Evolutionary conservation across 495 filamentous ascomycete species (phyloP).

Genomic region (Patellaria atrata): DNA sequence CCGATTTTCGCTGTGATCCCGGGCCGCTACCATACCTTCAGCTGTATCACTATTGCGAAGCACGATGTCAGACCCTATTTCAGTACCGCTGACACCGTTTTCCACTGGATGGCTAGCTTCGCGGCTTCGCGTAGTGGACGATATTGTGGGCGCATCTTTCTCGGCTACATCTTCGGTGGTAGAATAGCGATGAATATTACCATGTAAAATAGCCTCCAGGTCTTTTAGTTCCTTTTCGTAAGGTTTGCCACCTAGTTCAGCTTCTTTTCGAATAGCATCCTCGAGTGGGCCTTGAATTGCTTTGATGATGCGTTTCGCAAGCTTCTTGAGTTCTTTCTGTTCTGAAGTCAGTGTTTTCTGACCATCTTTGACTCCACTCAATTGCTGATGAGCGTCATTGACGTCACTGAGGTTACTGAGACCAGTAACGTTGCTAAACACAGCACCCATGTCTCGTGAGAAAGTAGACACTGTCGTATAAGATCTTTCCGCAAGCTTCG

Average conservation of each 20-base stretch:
- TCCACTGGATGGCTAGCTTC: too few species aligned
- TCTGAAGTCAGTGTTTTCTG: constrained; percentile 40
- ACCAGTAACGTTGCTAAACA: constrained; percentile 54
- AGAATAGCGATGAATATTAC: constrained; percentile 12
- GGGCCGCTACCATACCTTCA: background rate
- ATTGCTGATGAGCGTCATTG: constrained; percentile 37
- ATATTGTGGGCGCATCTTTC: background rate
- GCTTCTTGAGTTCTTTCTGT: constrained; percentile 48
- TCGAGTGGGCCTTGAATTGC: constrained; percentile 63
- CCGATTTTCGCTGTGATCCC: background rate
- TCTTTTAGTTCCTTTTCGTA: constrained; percentile 57
- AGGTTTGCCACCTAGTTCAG: constrained; percentile 54
- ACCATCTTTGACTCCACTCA: constrained; percentile 34
- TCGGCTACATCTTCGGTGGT: background rate
- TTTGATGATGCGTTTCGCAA: constrained; percentile 75
- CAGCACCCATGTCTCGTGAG: constrained; percentile 52
- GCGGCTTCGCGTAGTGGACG: too few species aligned
- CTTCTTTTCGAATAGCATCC: constrained; percentile 61
- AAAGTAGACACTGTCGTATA: constrained; percentile 67
- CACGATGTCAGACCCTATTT: too few species aligned
- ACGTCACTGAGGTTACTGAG: constrained; percentile 38
- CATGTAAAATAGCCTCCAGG: constrained; percentile 56
- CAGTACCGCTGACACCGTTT: too few species aligned
- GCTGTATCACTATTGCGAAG: background rate
- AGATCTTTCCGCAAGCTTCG: constrained; percentile 50